Evolutionary conservation across 2,329 filamentous ascomycete species (phyloP), one percentile per base, ranked within the genome.

Genomic region (Elsinoe arachidis): DNA sequence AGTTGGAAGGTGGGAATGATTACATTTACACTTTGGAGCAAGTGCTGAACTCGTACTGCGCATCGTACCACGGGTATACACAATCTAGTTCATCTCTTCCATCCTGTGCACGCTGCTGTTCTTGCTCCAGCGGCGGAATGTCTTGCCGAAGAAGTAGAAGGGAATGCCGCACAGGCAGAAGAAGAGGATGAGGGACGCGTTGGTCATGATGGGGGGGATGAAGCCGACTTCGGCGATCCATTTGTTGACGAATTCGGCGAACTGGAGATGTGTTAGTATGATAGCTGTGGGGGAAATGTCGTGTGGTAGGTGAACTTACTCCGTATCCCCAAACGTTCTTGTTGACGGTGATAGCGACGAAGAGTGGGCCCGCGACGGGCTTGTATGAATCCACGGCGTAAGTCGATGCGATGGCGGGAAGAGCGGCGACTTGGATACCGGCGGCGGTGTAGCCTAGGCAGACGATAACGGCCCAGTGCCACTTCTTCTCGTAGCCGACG

Each of bases 311-410:
- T 26, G 71, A 71, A 61, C 84, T 79, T 43, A 43, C 39, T 0
- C 81, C 80, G 65, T 83, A 84, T 1, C 82, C 81, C 79, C 80
- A 83, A 0, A 84, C 56, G 58, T 84, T 84, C 71, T 85, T 85
- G 64, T 83, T 82, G 46, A 85, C 80, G 0, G 81, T 85, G 61
- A 83, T 78, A 6, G 77, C 73, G 0, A 84, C 81, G 65, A 85
- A 81, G 49, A 85, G 70, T 2, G 74, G 76, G 2, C 82, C 81
- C 0, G 81, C 76, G 2, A 84, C 78, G 0, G 82, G 80, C 69
- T 85, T 85, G 68, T 86, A 85, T 57, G 76, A 79, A 66, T 86
- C 83, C 14, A 85, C 77, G 0, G 81, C 80, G 63, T 85, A 85
- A 2, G 73, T 82, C 34, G 73, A 79, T 3, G 73, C 75, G 58